These are phyloP conservation scores for Pleurotus tuber-regium DNA, from an alignment of 768 basidiomycete genomes.

Conservation along the genomic window DNA sequence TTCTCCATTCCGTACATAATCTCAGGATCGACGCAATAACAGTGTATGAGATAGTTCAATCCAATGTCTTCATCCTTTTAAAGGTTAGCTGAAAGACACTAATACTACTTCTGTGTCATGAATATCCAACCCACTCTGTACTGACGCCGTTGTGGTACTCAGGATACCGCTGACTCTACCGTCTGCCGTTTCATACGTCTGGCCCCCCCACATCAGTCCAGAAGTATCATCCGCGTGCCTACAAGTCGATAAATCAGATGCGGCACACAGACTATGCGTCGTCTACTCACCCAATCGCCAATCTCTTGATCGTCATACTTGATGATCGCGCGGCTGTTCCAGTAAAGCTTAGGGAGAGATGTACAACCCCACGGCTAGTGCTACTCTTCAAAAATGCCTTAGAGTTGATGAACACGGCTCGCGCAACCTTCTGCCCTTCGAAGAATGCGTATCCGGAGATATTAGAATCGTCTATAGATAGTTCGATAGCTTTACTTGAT, in stretches of 20 bases:
- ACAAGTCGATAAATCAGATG: not conserved
- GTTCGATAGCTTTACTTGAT: slow-evolving; percentile 40
- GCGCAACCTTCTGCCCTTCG: slow-evolving; percentile 39
- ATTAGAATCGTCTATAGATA: slow-evolving; percentile 41
- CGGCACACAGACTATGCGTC: not conserved
- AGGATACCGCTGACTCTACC: slow-evolving; percentile 37
- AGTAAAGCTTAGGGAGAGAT: slow-evolving; percentile 40
- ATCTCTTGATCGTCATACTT: slow-evolving; percentile 43
- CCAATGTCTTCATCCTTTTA: not conserved
- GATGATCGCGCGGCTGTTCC: slow-evolving; percentile 22
- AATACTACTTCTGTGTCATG: slow-evolving; percentile 8
- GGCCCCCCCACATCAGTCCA: slow-evolving; percentile 56
- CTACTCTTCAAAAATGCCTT: slow-evolving; percentile 42
- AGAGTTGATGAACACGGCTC: slow-evolving; percentile 59
- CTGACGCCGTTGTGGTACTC: slow-evolving; percentile 20
- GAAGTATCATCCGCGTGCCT: slow-evolving; percentile 50
- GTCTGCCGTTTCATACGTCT: slow-evolving; percentile 52
- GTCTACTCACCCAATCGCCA: slow-evolving; percentile 41
- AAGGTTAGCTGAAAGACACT: not conserved
- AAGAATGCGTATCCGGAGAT: slow-evolving; percentile 65
- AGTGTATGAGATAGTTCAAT: too few relatives aligned
- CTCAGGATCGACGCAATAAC: too few relatives aligned
- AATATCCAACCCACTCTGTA: slow-evolving; percentile 7
- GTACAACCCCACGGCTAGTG: slow-evolving; percentile 35
- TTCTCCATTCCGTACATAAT: too few relatives aligned